phyloP scores from a whole-genome alignment of 2,329 filamentous ascomycete genomes.

The Botrytis pseudocinerea region DNA sequence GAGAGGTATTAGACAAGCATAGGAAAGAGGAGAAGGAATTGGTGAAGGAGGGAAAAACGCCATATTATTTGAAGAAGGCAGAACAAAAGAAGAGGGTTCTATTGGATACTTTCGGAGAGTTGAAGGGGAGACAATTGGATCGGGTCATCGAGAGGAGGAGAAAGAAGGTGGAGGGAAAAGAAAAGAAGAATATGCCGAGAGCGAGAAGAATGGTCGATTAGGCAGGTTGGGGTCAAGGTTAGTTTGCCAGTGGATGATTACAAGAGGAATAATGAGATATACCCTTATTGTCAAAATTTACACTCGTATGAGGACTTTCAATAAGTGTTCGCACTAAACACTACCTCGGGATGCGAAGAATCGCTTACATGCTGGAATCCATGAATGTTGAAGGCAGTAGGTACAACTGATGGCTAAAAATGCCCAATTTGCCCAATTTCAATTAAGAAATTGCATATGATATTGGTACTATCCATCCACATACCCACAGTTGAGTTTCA shows the following conservation, averaged over 20 bases:
- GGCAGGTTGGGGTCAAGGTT: not conserved
- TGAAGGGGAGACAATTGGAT: constrained; percentile 84
- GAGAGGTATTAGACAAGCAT: constrained; percentile 71
- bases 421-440: not conserved
- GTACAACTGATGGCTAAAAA: not conserved
- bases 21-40: constrained; percentile 79
- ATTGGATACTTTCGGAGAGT: constrained; percentile 73
- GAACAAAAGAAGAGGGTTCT: constrained; percentile 88
- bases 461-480: not conserved
- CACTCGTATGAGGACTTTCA: not conserved
- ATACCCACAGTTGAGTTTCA: not conserved
- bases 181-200: constrained; percentile 73
- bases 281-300: not conserved
- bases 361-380: not conserved
- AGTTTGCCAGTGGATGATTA: not conserved
- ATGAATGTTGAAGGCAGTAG: not conserved
- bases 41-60: constrained; percentile 84
- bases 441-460: not conserved
- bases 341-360: not conserved
- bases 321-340: not conserved
- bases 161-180: constrained; percentile 86
- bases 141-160: constrained; percentile 80
- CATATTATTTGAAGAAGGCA: constrained; percentile 89
- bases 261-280: not conserved
- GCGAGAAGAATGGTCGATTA: constrained; percentile 48